phyloP scores from a whole-genome alignment of 1,284 basidiomycete genomes.

The Ustilago xerochloae region DNA sequence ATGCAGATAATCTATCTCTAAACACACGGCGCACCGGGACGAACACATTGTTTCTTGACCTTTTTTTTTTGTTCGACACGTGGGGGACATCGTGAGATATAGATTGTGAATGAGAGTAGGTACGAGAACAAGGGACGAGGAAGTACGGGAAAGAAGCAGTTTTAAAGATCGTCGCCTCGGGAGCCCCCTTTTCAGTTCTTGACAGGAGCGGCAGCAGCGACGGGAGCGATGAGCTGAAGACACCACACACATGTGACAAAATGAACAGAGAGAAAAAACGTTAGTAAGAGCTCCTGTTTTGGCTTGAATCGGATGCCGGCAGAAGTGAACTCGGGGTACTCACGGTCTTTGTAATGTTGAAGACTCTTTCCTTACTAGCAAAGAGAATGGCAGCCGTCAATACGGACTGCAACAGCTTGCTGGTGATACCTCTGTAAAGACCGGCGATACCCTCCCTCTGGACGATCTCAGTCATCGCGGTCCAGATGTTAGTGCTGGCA shows the following conservation, averaged over 20 bases:
- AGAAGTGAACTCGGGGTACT: no score
- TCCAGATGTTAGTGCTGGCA: constrained; percentile 62
- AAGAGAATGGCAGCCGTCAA: constrained; percentile 67
- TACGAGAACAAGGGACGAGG: background rate
- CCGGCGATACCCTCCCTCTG: constrained; percentile 62
- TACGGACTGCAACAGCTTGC: constrained; percentile 66
- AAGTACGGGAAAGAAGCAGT: background rate
- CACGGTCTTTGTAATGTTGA: constrained; percentile 52
- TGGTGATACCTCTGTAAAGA: constrained; percentile 65
- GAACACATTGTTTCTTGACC: no score
- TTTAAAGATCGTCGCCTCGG: no score
- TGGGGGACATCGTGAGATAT: no score
- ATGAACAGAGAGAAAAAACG: background rate
- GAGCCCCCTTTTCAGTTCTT: constrained; percentile 35
- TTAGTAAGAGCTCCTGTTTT: background rate
- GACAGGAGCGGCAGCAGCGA: constrained; percentile 29
- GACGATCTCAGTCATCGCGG: constrained; percentile 66
- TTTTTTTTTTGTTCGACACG: no score
- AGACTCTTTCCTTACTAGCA: constrained; percentile 65
- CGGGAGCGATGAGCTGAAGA: constrained; percentile 26
- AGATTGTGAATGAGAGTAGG: no score
- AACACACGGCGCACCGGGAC: background rate
- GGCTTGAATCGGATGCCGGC: no score
- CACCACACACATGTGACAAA: background rate
- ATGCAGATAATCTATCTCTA: background rate